Conservation (phyloP, 305 asterid species). For the Rubia tinctorum region DNA sequence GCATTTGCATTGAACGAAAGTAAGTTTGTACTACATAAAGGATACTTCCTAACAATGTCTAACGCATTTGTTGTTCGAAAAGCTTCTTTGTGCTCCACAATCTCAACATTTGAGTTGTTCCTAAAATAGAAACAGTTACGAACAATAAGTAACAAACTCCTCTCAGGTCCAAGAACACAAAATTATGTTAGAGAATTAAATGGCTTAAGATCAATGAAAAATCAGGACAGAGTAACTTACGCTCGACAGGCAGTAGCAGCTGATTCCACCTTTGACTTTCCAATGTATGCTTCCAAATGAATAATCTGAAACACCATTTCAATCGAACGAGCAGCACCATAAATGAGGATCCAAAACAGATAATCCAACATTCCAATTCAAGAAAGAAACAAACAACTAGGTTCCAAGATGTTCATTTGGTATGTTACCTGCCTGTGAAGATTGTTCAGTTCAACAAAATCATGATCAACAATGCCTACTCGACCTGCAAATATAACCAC, state of each 20-base stretch:
- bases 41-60: constrained; percentile 75
- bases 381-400: not conserved
- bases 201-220: not conserved
- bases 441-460: constrained; percentile 94
- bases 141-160: not conserved
- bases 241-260: constrained; percentile 97
- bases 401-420: not conserved
- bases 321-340: constrained; percentile 19
- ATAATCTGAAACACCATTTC: constrained; percentile 53
- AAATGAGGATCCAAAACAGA: constrained; percentile 21
- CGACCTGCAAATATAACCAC: constrained; percentile 53
- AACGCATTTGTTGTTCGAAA: constrained; percentile 79
- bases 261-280: constrained; percentile 94
- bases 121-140: constrained; percentile 25
- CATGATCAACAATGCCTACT: constrained; percentile 95
- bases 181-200: not conserved
- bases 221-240: constrained; percentile 39
- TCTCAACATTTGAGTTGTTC: constrained; percentile 74
- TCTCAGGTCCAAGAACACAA: not conserved
- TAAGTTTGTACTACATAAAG: not conserved
- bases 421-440: constrained; percentile 82
- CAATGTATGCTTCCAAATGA: constrained; percentile 87
- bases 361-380: not conserved
- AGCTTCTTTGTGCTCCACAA: constrained; percentile 84
- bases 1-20: not conserved